A percentile compares a stretch with the other conserved stretches of the same genome.
Evolutionary conservation across 352 stramenopile genomes (phyloP).

Genomic region (Aphanomyces stellatus): DNA sequence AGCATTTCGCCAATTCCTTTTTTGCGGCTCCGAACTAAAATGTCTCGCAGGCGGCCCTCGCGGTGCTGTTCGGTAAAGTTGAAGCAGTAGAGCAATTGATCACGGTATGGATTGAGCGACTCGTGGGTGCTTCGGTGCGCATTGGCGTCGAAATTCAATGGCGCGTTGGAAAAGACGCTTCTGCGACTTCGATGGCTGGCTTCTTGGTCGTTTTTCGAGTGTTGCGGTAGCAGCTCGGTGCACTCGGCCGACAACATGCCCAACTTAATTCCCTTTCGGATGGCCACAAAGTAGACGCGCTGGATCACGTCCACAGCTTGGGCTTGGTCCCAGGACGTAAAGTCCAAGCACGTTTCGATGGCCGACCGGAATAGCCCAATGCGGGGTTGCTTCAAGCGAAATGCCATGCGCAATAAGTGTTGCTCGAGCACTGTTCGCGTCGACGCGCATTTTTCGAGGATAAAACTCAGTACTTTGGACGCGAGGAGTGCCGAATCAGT

Average conservation of each 20-base stretch:
- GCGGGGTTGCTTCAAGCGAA: background rate
- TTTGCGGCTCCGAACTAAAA: conserved; percentile 13
- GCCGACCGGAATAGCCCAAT: background rate
- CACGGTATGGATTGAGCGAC: background rate
- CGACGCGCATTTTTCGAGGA: background rate
- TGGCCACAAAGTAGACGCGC: conserved; percentile 9
- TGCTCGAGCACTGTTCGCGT: background rate
- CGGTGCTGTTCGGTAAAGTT: conserved; percentile 18
- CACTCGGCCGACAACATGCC: conserved; percentile 15
- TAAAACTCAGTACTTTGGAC: background rate
- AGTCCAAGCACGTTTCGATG: background rate
- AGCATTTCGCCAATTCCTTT: conserved; percentile 19
- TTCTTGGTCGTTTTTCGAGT: background rate
- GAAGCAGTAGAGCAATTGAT: conserved; percentile 8
- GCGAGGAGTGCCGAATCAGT: background rate
- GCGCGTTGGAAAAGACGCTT: background rate
- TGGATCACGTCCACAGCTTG: conserved; percentile 6
- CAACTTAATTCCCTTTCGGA: conserved; percentile 12
- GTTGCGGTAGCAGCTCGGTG: conserved; percentile 8
- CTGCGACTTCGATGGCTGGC: background rate
- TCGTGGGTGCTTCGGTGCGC: background rate
- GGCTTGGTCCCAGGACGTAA: background rate
- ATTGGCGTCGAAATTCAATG: background rate
- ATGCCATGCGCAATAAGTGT: conserved; percentile 4
- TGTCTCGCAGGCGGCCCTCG: conserved; percentile 9